Evolutionary conservation across 208 protist species (phyloP).

Genomic region (Leishmania amazonensis): DNA sequence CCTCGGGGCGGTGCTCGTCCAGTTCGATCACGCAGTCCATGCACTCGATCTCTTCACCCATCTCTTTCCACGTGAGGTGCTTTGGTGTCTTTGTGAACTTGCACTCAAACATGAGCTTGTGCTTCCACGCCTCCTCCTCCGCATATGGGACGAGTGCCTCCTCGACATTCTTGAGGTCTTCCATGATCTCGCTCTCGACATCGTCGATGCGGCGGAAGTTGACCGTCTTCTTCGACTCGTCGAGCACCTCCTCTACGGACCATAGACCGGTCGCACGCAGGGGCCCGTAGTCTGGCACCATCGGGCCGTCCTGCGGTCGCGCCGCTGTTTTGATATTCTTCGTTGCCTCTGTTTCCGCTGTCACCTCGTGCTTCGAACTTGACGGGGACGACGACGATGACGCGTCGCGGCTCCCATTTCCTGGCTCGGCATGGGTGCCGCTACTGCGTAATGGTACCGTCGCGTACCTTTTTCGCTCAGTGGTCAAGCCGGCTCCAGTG

Average conservation of each 20-base stretch:
- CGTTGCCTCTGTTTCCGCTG: neutral
- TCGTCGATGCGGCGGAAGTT: slow-evolving; percentile 90
- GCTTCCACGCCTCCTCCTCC: slow-evolving; percentile 87
- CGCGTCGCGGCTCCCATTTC: neutral
- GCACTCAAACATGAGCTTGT: slow-evolving; percentile 89
- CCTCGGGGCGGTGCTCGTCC: slow-evolving; percentile 86
- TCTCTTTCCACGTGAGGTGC: slow-evolving; percentile 87
- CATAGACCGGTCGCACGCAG: slow-evolving; percentile 77
- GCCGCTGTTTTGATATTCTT: slow-evolving; percentile 24
- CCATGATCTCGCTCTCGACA: slow-evolving; percentile 82
- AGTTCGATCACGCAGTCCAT: slow-evolving; percentile 89
- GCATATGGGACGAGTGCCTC: slow-evolving; percentile 73
- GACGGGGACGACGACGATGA: neutral
- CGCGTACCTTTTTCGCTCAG: slow-evolving; percentile 9
- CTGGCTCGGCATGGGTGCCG: neutral
- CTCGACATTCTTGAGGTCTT: slow-evolving; percentile 57
- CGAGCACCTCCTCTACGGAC: slow-evolving; percentile 77
- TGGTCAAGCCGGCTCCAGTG: neutral
- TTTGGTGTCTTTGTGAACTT: slow-evolving; percentile 90
- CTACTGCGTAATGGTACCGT: slow-evolving; percentile 15
- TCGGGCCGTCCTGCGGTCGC: slow-evolving; percentile 52
- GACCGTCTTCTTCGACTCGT: slow-evolving; percentile 69
- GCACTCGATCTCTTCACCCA: slow-evolving; percentile 90
- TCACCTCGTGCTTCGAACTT: neutral
- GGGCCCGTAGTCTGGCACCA: slow-evolving; percentile 78